phyloP scores from a whole-genome alignment of 495 filamentous ascomycete genomes.

The Penicillium steckii region DNA sequence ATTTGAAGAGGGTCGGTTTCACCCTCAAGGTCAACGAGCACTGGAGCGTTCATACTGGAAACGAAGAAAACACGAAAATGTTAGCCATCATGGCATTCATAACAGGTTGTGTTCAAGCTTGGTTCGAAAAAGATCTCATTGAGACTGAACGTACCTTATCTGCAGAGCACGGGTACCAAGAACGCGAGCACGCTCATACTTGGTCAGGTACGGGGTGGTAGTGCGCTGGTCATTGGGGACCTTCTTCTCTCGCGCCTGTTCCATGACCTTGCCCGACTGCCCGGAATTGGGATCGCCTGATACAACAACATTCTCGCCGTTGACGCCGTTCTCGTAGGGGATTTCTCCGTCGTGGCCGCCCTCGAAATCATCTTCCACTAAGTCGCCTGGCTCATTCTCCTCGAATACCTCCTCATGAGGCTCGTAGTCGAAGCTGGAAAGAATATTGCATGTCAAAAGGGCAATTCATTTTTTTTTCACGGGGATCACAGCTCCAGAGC shows the following conservation, averaged over 20 bases:
- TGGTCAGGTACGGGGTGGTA: slow-evolving; percentile 99
- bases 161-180: slow-evolving; percentile 90
- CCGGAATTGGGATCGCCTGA: slow-evolving; percentile 74
- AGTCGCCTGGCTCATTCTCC: slow-evolving; percentile 61
- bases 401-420: slow-evolving; percentile 62
- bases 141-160: slow-evolving; percentile 71
- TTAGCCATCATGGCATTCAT: slow-evolving; percentile 12
- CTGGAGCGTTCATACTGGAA: slow-evolving; percentile 91
- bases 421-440: slow-evolving; percentile 52
- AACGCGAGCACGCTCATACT: slow-evolving; percentile 93
- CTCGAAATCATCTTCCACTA: slow-evolving; percentile 45
- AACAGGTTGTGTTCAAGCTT: too few species aligned
- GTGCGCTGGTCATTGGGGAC: slow-evolving; percentile 83
- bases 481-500: slow-evolving; percentile 11
- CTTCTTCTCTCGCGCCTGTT: slow-evolving; percentile 79
- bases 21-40: slow-evolving; percentile 93
- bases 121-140: background rate
- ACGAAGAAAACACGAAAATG: background rate
- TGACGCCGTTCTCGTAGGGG: slow-evolving; percentile 44
- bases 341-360: slow-evolving; percentile 51
- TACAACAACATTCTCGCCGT: slow-evolving; percentile 62
- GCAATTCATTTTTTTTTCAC: slow-evolving; percentile 5
- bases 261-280: slow-evolving; percentile 49
- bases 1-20: slow-evolving; percentile 98
- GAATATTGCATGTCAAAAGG: slow-evolving; percentile 13